These are phyloP conservation scores for Pythium guiyangense DNA, from an alignment of 352 stramenopile genomes.

Conservation along the genomic window DNA sequence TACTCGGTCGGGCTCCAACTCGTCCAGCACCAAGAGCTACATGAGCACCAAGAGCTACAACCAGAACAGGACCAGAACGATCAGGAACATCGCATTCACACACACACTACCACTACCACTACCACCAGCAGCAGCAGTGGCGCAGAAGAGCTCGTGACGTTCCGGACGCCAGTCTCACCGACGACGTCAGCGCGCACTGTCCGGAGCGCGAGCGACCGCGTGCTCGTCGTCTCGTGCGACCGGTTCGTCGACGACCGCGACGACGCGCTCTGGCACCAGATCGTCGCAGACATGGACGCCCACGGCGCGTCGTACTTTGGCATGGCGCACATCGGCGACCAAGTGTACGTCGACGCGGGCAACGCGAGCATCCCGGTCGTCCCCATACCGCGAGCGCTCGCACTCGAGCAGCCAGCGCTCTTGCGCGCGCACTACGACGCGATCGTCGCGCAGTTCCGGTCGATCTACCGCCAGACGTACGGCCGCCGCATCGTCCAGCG, in stretches of 20 bases:
- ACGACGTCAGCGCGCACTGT: background rate
- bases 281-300: slow-evolving; percentile 32
- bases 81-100: no score
- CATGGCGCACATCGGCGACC: slow-evolving; percentile 49
- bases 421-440: no score
- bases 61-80: no score
- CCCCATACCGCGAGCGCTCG: slow-evolving; percentile 16
- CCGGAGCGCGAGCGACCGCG: background rate
- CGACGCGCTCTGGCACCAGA: slow-evolving; percentile 33
- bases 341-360: slow-evolving; percentile 52
- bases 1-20: slow-evolving; percentile 27
- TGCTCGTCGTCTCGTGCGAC: no score
- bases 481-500: slow-evolving; percentile 37
- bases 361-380: slow-evolving; percentile 23
- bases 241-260: slow-evolving; percentile 56
- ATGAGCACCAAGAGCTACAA: no score
- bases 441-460: slow-evolving; percentile 39
- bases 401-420: no score
- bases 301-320: slow-evolving; percentile 35
- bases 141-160: slow-evolving; percentile 29
- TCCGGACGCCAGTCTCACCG: slow-evolving; percentile 20
- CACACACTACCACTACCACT: background rate
- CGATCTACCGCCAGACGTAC: slow-evolving; percentile 54
- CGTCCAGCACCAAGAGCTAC: no score
- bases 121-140: background rate